Evolutionary conservation across 75 land plant genomes (phyloP), one percentile per base, ranked within the genome.

Genomic region (Larix kaempferi): DNA sequence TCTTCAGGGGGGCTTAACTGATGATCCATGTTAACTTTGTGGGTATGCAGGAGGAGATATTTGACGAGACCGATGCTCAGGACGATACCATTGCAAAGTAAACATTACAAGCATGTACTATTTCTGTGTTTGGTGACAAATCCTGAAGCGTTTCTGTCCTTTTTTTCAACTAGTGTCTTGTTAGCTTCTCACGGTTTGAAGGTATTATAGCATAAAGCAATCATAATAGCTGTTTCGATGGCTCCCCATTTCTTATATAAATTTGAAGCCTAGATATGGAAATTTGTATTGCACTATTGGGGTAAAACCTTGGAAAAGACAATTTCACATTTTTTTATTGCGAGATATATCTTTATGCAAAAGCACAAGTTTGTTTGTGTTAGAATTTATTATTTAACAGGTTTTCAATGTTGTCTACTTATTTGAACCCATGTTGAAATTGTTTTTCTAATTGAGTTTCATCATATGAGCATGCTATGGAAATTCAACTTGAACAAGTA

Each of bases 21-120:
- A 26, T 25, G 5, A 56, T 75, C 35, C 26, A 56, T 37, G 3
- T 61, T 23, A 10, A 8, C 10, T 49, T 49, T 39, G 35, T 71
- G 72, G 37, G n/a, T 57, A 10, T 83, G 78, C 84, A 85, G 87
- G 87, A 85, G 54, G 87, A 85, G 78, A 85, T 85, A 14, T 83
- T 23, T 78, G 87, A 74, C 19, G 22, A 85, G 81, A 85, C 87
- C 2, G 87, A 85, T 62, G 19, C 39, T 25, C 81, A 75, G 0
- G 81, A 66, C 3, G 80, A 74, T 39, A 21, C 41, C 44, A 21
- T 4, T 35, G 29, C 73, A 12, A 72, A 37, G 78, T 77, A 76
- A 77, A 58, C 37, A 39, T n/a, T 67, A 41, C 22, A 19, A 16
- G 49, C 16, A 3, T 41, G 17, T 35, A 6, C 63, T 35, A 37